Conservation (phyloP, 2,329 filamentous ascomycete species). For the Colletotrichum sp. region DNA sequence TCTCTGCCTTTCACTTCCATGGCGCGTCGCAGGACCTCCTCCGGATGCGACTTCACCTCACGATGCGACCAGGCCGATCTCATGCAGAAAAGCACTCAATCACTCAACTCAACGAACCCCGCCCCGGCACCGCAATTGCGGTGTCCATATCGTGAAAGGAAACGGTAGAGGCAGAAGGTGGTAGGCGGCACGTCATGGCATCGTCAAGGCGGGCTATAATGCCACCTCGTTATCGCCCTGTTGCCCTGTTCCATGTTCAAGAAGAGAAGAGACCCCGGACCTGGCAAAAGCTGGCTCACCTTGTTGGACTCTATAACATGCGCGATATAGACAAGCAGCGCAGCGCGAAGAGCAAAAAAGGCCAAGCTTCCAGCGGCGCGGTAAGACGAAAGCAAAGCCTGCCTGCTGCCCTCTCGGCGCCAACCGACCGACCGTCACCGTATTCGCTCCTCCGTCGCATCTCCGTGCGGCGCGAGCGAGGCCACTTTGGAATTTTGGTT, state of each 20-base stretch:
- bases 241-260: neutral
- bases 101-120: neutral
- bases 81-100: neutral
- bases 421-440: neutral
- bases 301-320: neutral
- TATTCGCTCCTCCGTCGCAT: neutral
- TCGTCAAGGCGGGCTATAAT: conserved; percentile 7
- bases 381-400: neutral
- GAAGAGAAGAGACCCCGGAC: neutral
- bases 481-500: neutral
- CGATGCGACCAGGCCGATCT: neutral
- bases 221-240: neutral
- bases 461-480: neutral
- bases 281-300: neutral
- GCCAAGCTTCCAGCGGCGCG: neutral
- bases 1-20: neutral
- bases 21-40: neutral
- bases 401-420: neutral
- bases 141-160: neutral
- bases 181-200: conserved; percentile 12
- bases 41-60: neutral
- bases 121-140: neutral
- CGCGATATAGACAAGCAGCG: neutral
- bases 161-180: neutral
- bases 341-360: neutral